Base-by-base conservation (phyloP, 306 rosid species). In the Gynostemma pentaphyllum region DNA sequence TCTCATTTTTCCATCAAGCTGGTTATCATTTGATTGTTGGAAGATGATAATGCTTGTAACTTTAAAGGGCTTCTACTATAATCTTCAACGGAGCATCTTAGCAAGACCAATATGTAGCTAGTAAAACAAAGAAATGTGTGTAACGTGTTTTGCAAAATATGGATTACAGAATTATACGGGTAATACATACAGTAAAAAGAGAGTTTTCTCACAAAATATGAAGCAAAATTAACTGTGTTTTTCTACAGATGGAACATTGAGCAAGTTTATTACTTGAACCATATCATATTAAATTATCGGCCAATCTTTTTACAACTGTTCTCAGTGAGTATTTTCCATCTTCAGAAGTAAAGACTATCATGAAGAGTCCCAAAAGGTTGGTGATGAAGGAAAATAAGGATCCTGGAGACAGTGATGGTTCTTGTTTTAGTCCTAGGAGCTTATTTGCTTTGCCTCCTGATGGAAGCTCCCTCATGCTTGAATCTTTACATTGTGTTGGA, bases 401-500 rank as follows among this genome's bases (percentile, higher is more conserved):
- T 70, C 75, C 54, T 53, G 73, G 72, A 62, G 90, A 92, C 72
- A 70, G 59, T 44, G 92, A 84, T 44, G 88, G 88, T 29, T 74
- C 79, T 66, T 79, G 80, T 85, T 78, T 76, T 73, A 86, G 88
- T 82, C 97, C 99, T 70, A 94, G 73, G 76, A 86, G 84, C 76
- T 82, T 94, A 27, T 94, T 88, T 72, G 82, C 90, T 62, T 70
- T 86, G 74, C 97, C 99, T 39, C 52, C 90, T 29, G 99, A 86
- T 73, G 85, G 95, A 4, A 78, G 82, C 77, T 81, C 89, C 10
- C 77, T 78, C 70, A 61, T 84, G 79, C 68, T 84, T 32, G 91
- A 83, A 52, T 76, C 95, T 34, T 67, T 89, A 62, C 80, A 74
- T 77, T 88, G 86, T 68, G 78, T 68, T 0, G 94, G 73, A 69